These are phyloP conservation scores for Alopecurus myosuroides DNA, from an alignment of 176 grass and related monocot genomes.

Conservation along the genomic window DNA sequence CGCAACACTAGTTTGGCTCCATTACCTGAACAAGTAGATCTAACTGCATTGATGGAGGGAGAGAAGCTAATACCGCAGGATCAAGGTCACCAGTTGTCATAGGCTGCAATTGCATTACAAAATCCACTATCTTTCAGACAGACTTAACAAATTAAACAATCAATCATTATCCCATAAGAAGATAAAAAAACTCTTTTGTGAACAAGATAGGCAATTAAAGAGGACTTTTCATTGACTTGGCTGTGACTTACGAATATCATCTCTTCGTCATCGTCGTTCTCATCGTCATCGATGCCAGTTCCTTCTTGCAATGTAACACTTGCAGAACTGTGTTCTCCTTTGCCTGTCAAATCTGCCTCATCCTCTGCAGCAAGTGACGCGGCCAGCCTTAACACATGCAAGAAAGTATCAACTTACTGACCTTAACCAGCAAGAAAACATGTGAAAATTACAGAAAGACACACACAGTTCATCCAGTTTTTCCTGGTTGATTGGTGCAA, in stretches of 20 bases:
- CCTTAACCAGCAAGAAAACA: slow-evolving; percentile 6
- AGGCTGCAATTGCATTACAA: slow-evolving; percentile 55
- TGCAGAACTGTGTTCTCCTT: slow-evolving; percentile 23
- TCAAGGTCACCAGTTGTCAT: slow-evolving; percentile 66
- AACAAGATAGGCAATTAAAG: slow-evolving; percentile 12
- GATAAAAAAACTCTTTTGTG: not conserved
- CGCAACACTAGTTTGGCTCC: not conserved
- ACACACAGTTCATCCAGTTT: slow-evolving; percentile 92
- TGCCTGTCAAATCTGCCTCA: slow-evolving; percentile 32
- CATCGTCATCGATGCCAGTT: slow-evolving; percentile 43
- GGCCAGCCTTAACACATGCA: slow-evolving; percentile 55
- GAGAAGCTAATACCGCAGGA: slow-evolving; percentile 85
- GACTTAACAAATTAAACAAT: not conserved
- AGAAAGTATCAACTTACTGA: slow-evolving; percentile 31
- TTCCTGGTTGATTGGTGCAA: slow-evolving; percentile 35
- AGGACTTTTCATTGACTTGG: not conserved
- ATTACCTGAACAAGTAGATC: slow-evolving; percentile 98
- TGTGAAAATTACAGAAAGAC: slow-evolving; percentile 1
- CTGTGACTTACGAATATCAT: slow-evolving; percentile 66
- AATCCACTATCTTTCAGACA: not conserved
- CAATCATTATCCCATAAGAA: not conserved
- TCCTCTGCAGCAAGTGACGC: slow-evolving; percentile 95
- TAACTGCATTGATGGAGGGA: slow-evolving; percentile 96
- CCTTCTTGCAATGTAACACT: slow-evolving; percentile 38
- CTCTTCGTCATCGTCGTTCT: slow-evolving; percentile 72